Percentiles rank a stretch among this genome's conserved stretches.
These are phyloP conservation scores for Fusarium sp. DNA, from an alignment of 2,329 filamentous ascomycete species.

Conservation along the genomic window DNA sequence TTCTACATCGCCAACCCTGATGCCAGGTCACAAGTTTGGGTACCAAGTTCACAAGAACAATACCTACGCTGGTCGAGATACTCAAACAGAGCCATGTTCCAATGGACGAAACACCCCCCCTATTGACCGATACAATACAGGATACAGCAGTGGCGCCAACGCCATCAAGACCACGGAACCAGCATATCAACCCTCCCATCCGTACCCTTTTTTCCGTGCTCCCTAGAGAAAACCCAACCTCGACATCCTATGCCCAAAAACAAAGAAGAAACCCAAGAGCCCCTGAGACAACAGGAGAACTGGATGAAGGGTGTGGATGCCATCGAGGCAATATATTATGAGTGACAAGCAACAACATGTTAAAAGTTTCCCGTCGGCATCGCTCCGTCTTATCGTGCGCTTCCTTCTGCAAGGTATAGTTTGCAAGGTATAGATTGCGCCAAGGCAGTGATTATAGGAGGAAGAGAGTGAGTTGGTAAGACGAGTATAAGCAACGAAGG, in stretches of 20 bases:
- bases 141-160: constrained; percentile 36
- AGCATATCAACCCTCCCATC: constrained; percentile 13
- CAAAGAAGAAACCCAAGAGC: constrained; percentile 17
- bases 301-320: background rate
- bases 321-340: constrained; percentile 5
- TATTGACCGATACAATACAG: constrained; percentile 40
- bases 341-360: background rate
- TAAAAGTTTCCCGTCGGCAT: background rate
- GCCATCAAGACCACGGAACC: constrained; percentile 27
- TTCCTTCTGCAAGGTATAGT: background rate
- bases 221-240: constrained; percentile 5
- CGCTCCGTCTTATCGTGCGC: background rate
- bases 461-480: background rate
- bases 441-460: constrained; percentile 8
- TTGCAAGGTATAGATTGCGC: constrained; percentile 1
- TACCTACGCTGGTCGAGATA: background rate
- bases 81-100: constrained; percentile 24
- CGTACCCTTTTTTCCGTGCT: constrained; percentile 17
- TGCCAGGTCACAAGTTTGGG: background rate
- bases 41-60: background rate
- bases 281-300: constrained; percentile 4
- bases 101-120: constrained; percentile 33
- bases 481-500: constrained; percentile 1
- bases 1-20: too few species aligned
- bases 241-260: constrained; percentile 22